A percentile compares a stretch with the other conserved stretches of the same genome.
Conservation (phyloP, 2,329 filamentous ascomycete genomes). For the Aspergillus pseudotamarii region DNA sequence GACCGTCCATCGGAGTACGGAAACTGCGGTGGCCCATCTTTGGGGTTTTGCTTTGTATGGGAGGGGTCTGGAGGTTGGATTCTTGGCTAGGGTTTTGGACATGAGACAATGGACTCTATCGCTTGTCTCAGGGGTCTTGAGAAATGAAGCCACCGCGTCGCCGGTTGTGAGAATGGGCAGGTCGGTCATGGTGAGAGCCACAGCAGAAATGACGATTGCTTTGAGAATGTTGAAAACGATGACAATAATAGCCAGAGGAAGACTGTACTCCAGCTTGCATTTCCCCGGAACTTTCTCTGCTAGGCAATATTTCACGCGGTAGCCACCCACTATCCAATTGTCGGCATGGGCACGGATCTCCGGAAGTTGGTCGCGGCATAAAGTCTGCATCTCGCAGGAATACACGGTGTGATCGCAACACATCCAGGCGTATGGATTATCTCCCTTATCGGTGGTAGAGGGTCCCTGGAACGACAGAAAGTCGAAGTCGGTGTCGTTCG, state of each 20-base stretch:
- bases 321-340: constrained; percentile 2
- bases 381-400: not conserved
- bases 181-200: not conserved
- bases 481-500: not conserved
- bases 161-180: constrained; percentile 8
- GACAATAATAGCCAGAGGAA: constrained; percentile 19
- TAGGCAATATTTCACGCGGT: constrained; percentile 11
- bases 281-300: constrained; percentile 19
- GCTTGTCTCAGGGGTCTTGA: constrained; percentile 1
- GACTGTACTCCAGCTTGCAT: constrained; percentile 22
- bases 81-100: not conserved
- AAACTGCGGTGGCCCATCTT: constrained; percentile 6
- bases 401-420: not conserved
- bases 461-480: not conserved
- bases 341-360: not conserved
- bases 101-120: constrained; percentile 3
- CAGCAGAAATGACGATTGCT: not conserved
- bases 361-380: not conserved
- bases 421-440: constrained; percentile 4
- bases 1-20: not conserved
- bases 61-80: not conserved
- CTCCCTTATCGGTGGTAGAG: not conserved
- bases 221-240: constrained; percentile 26
- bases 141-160: constrained; percentile 14
- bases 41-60: not conserved